A percentile compares a stretch with the other conserved stretches of the same genome.
These are phyloP conservation scores for Termitomyces titanicus DNA, from an alignment of 768 basidiomycete genomes.

Conservation along the genomic window DNA sequence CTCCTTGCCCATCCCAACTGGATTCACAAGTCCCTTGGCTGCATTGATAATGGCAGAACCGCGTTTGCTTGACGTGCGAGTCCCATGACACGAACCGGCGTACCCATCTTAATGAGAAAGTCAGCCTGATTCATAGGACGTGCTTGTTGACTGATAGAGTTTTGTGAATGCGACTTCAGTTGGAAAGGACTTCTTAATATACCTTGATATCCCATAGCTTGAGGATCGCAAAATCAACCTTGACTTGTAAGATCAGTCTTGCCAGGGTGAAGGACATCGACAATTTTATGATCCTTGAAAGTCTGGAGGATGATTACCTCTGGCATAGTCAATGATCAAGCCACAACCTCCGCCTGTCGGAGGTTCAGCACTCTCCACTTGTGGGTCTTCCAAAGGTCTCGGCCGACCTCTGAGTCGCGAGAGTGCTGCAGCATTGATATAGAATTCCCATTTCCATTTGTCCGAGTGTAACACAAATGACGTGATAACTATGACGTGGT, in stretches of 20 bases:
- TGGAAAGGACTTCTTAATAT: background rate
- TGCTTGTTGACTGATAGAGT: constrained; percentile 39
- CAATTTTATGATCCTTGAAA: constrained; percentile 83
- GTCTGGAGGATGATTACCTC: constrained; percentile 67
- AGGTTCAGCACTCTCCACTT: background rate
- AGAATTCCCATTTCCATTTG: too few relatives aligned
- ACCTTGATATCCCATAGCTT: constrained; percentile 62
- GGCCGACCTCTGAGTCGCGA: constrained; percentile 51
- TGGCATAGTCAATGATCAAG: constrained; percentile 90
- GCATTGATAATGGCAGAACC: constrained; percentile 51
- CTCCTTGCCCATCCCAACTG: constrained; percentile 80
- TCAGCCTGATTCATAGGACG: constrained; percentile 57
- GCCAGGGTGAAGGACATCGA: constrained; percentile 83
- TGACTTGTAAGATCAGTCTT: constrained; percentile 91
- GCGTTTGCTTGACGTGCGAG: constrained; percentile 52
- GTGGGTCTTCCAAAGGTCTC: background rate
- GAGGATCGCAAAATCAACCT: constrained; percentile 92
- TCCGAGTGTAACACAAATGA: too few relatives aligned
- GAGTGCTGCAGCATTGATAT: constrained; percentile 62
- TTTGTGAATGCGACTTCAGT: background rate
- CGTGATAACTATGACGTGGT: too few relatives aligned
- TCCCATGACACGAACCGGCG: constrained; percentile 59
- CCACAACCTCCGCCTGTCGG: constrained; percentile 48
- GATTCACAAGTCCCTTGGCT: constrained; percentile 72
- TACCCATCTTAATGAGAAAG: constrained; percentile 77